Percentiles rank a stretch among this genome's conserved stretches.
Evolutionary conservation across 2,329 filamentous ascomycete species (phyloP).

Genomic region (Graphiopsis chlorocephala): DNA sequence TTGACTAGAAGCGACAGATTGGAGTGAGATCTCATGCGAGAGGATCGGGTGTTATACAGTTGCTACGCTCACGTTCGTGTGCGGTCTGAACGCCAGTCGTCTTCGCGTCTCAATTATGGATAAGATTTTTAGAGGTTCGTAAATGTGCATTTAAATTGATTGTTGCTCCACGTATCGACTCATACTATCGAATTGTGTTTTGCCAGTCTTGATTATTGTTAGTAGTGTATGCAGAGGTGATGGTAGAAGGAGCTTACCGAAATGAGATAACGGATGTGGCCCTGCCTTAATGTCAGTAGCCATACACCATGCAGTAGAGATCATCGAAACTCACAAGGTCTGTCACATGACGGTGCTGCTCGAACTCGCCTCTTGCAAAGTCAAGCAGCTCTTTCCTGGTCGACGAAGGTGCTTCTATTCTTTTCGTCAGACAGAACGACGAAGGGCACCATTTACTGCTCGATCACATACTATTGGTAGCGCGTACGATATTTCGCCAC

Average conservation of each 20-base stretch:
- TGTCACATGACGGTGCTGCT: slow-evolving; percentile 44
- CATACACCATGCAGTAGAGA: not conserved
- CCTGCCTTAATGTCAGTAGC: slow-evolving; percentile 28
- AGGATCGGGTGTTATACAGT: not conserved
- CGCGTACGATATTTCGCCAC: slow-evolving; percentile 48
- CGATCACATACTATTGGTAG: slow-evolving; percentile 34
- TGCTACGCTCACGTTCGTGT: no score
- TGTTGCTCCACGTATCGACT: slow-evolving; percentile 41
- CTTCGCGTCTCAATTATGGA: no score
- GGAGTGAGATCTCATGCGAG: not conserved
- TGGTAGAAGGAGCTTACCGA: slow-evolving; percentile 34
- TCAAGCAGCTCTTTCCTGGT: slow-evolving; percentile 44
- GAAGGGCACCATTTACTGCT: not conserved
- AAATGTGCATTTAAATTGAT: slow-evolving; percentile 18
- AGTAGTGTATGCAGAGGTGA: not conserved
- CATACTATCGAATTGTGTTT: slow-evolving; percentile 52
- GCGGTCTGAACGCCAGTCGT: no score
- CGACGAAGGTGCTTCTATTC: slow-evolving; percentile 33
- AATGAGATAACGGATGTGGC: slow-evolving; percentile 49
- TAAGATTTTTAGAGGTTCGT: no score
- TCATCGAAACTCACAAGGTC: slow-evolving; percentile 42
- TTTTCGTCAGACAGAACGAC: not conserved
- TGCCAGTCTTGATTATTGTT: slow-evolving; percentile 40
- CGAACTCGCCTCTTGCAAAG: slow-evolving; percentile 51
- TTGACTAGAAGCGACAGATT: not conserved